phyloP scores from a whole-genome alignment of 495 filamentous ascomycete genomes.

The Aspergillus heteromorphus region DNA sequence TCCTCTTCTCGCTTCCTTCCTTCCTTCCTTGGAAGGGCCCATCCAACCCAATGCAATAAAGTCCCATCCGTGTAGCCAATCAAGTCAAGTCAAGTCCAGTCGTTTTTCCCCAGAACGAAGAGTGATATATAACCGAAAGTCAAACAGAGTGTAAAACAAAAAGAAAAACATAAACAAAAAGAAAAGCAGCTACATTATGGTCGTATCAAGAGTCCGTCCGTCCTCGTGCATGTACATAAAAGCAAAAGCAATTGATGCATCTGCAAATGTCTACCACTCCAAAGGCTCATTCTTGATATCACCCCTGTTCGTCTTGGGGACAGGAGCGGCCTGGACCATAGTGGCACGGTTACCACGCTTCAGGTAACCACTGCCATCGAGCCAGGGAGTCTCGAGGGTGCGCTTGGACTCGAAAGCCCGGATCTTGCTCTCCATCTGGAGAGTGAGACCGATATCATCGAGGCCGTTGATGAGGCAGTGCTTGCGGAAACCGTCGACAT shows the following conservation, averaged over 20 bases:
- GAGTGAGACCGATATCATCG: conserved; percentile 92
- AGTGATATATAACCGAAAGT: background rate
- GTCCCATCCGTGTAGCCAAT: background rate
- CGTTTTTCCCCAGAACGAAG: background rate
- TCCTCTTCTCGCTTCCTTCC: background rate
- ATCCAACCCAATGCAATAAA: background rate
- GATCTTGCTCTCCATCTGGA: conserved; percentile 89
- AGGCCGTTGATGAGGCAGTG: conserved; percentile 93
- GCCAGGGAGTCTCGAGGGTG: conserved; percentile 77
- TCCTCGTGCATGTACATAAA: too few species aligned
- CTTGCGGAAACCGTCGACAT: conserved; percentile 87
- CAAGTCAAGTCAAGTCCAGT: background rate
- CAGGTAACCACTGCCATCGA: conserved; percentile 85
- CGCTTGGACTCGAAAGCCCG: conserved; percentile 72
- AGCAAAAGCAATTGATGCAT: background rate
- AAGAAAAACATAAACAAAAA: background rate
- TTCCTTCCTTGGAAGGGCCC: background rate
- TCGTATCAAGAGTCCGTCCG: too few species aligned
- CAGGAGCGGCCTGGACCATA: conserved; percentile 73
- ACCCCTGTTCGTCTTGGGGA: conserved; percentile 88
- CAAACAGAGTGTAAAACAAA: too few species aligned
- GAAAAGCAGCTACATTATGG: conserved; percentile 1
- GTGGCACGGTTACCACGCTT: conserved; percentile 61
- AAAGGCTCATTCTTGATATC: conserved; percentile 80
- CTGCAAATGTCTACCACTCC: conserved; percentile 73